Conservation (phyloP, 108 stramenopile genomes). For the Cyclotella kingstonii region DNA sequence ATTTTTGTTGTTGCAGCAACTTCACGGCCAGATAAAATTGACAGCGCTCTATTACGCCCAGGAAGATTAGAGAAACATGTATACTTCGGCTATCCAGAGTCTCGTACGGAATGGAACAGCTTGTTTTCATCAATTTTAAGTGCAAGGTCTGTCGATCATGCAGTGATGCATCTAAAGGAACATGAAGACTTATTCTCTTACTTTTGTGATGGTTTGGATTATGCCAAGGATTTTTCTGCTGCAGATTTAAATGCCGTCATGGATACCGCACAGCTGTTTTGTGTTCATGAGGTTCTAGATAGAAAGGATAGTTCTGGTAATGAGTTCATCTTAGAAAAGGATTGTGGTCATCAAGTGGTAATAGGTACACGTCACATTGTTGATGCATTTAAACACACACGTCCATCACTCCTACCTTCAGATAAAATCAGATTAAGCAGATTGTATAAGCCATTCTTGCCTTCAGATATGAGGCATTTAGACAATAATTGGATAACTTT, state of each 20-base stretch:
- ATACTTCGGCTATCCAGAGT: constrained; percentile 72
- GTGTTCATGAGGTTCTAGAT: constrained; percentile 57
- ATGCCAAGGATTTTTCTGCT: constrained; percentile 52
- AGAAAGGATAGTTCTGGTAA: not conserved
- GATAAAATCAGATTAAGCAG: constrained; percentile 20
- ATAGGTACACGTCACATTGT: constrained; percentile 30
- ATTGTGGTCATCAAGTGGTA: not conserved
- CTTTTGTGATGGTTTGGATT: constrained; percentile 24
- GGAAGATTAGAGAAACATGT: constrained; percentile 94
- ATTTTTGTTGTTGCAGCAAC: constrained; percentile 93
- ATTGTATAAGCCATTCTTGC: constrained; percentile 20
- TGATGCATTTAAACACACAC: constrained; percentile 32
- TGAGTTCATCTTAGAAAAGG: not conserved
- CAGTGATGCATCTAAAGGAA: constrained; percentile 19
- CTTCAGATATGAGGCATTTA: not conserved
- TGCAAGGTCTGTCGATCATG: constrained; percentile 49
- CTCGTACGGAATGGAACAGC: constrained; percentile 64
- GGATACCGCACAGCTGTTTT: constrained; percentile 74
- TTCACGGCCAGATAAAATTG: constrained; percentile 93
- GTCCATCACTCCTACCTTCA: constrained; percentile 29
- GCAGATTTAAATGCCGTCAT: constrained; percentile 81
- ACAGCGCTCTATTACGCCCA: constrained; percentile 90
- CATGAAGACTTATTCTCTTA: constrained; percentile 14
- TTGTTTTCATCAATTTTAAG: constrained; percentile 49
- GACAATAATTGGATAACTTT: not conserved